Evolutionary conservation across 208 protist species (phyloP), one percentile per base, ranked within the genome.

Genomic region (Angomonas desouzai): DNA sequence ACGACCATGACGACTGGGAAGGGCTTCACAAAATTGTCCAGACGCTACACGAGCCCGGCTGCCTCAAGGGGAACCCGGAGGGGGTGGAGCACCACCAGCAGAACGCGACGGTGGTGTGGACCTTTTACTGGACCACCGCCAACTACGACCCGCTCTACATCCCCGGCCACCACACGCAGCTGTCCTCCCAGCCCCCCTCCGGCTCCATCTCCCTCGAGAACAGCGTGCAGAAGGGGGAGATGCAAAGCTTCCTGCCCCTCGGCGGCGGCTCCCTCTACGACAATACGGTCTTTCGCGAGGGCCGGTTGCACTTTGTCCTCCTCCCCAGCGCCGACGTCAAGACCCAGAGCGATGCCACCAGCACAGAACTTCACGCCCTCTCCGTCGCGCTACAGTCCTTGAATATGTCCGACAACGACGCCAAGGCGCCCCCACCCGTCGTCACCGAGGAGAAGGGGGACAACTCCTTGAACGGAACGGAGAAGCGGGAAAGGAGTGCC

Each of bases 41-140:
- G 6, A 9, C 25, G 3, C 9, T 57, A 29, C 28, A 32, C 51
- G 51, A 11, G 22, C 51, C 51, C 10, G 51, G 51, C 51, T 38
- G 28, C 28, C 28, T 57, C 20, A 11, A 27, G 6, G 51, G 25
- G 6, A 57, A 57, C 28, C 51, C 51, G n/a, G 51, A 57, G 25
- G 51, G 22, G 10, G 16, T 32, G 28, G 51, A 29, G 28, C 51
- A 57, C 51, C 51, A 57, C 51, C 51, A 16, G n/a, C 23, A 23
- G n/a, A 57, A 57, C 51, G 11, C 25, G 13, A 36, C 51, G 3
- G n/a, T 57, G 22, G 51, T 57, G 51, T 57, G 51, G 51, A 57
- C 51, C 51, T 57, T 38, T 27, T 57, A 57, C 51, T 57, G 51
- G 51, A 57, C 51, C 6, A 38, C 51, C 29, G 51, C 51, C 3